Percentiles rank a stretch among this genome's conserved stretches.
These are phyloP conservation scores for Euclidium syriacum DNA, from an alignment of 345 rosid genomes.

Conservation along the genomic window DNA sequence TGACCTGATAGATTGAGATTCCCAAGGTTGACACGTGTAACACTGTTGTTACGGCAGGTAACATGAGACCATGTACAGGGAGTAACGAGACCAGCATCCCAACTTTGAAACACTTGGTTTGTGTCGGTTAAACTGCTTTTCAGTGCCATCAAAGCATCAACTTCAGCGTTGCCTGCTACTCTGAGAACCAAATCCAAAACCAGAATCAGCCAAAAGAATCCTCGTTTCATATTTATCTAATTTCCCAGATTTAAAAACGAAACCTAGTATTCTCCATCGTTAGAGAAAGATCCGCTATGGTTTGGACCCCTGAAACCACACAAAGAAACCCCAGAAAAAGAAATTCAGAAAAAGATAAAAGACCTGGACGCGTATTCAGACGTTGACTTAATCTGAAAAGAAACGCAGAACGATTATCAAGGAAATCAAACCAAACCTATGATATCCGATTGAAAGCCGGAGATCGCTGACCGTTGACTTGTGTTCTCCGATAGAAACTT, in stretches of 20 bases:
- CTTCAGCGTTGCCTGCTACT: constrained; percentile 48
- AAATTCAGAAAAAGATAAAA: not conserved
- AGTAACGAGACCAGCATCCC: constrained; percentile 67
- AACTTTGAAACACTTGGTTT: constrained; percentile 62
- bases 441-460: no score
- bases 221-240: constrained; percentile 8
- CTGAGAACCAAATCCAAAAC: constrained; percentile 32
- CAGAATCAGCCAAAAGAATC: constrained; percentile 31
- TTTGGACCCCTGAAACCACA: not conserved
- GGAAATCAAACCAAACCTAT: not conserved
- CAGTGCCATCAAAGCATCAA: constrained; percentile 62
- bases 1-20: constrained; percentile 12
- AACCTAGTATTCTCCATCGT: not conserved
- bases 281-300: not conserved
- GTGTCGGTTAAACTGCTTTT: constrained; percentile 54
- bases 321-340: not conserved
- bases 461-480: no score
- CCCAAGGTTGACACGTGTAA: constrained; percentile 49
- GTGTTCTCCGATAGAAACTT: no score
- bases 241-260: not conserved
- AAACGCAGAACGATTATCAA: not conserved
- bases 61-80: constrained; percentile 79
- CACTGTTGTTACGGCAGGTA: constrained; percentile 62
- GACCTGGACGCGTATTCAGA: not conserved
- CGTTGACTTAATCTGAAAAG: not conserved